These are phyloP conservation scores for Acidiella bohemica DNA, from an alignment of 495 filamentous ascomycete species.

Conservation along the genomic window DNA sequence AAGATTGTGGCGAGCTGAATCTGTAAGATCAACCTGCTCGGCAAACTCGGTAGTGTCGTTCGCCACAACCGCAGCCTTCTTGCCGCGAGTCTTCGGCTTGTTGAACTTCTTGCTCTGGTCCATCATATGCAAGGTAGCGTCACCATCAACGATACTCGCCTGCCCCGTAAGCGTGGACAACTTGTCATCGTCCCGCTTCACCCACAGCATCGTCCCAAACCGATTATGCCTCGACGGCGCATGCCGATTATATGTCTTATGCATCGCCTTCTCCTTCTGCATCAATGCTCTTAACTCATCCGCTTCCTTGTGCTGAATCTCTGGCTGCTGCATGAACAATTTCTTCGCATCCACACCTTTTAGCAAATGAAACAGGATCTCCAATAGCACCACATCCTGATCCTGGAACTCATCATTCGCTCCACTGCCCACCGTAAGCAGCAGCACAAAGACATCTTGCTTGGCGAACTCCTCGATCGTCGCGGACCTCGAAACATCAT, in stretches of 20 bases:
- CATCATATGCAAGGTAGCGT: slow-evolving; percentile 68
- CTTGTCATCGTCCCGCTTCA: slow-evolving; percentile 67
- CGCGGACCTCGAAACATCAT: slow-evolving; percentile 75
- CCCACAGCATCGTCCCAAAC: slow-evolving; percentile 96
- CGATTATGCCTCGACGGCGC: slow-evolving; percentile 82
- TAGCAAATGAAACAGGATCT: slow-evolving; percentile 79
- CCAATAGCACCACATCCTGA: slow-evolving; percentile 75
- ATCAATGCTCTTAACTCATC: slow-evolving; percentile 64
- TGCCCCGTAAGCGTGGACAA: slow-evolving; percentile 81
- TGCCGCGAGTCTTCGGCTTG: slow-evolving; percentile 52
- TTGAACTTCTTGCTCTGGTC: slow-evolving; percentile 85
- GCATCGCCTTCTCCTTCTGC: slow-evolving; percentile 66
- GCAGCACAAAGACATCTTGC: slow-evolving; percentile 76
- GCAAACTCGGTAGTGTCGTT: slow-evolving; percentile 47
- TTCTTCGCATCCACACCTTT: slow-evolving; percentile 80
- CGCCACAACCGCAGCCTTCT: slow-evolving; percentile 44
- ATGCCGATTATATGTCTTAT: slow-evolving; percentile 60
- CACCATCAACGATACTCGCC: slow-evolving; percentile 59
- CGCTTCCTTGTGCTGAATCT: slow-evolving; percentile 48
- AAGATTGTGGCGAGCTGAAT: slow-evolving; percentile 55
- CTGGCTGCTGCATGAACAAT: slow-evolving; percentile 68
- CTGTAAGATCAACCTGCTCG: slow-evolving; percentile 50
- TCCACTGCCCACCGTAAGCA: slow-evolving; percentile 77
- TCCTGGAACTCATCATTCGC: slow-evolving; percentile 84
- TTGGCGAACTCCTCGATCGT: slow-evolving; percentile 76